These are phyloP conservation scores for Pichia sp. DNA, from an alignment of 1,139 yeast species.

Conservation along the genomic window DNA sequence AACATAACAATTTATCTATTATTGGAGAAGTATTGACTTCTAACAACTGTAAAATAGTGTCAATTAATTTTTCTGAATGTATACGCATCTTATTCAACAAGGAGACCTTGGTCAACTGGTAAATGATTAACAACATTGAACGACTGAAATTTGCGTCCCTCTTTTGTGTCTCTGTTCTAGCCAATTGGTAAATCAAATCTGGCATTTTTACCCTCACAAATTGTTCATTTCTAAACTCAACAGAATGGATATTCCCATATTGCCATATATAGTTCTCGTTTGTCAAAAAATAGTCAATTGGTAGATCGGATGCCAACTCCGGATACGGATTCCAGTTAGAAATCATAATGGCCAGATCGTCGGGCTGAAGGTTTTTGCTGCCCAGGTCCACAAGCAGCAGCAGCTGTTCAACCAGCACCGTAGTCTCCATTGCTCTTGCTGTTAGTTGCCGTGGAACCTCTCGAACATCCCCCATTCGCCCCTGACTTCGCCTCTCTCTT, in stretches of 20 bases:
- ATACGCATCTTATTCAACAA: constrained; percentile 4
- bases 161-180: background rate
- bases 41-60: background rate
- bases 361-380: background rate
- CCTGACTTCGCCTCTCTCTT: too few relatives aligned
- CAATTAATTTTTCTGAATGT: constrained; percentile 1
- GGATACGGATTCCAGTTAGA: constrained; percentile 2
- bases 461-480: too few relatives aligned
- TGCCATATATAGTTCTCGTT: constrained; percentile 5
- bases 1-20: background rate
- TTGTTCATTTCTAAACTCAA: background rate
- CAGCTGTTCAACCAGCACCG: background rate
- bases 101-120: constrained; percentile 6
- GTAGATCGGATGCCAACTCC: background rate
- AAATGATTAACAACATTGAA: constrained; percentile 2
- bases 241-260: background rate
- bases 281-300: background rate
- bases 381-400: constrained; percentile 1
- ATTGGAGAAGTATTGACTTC: background rate
- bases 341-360: constrained; percentile 5
- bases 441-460: too few relatives aligned
- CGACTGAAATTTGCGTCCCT: background rate
- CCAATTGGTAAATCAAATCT: background rate
- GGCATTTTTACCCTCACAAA: too few relatives aligned
- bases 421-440: too few relatives aligned